These are phyloP conservation scores for Barnettozyma botsteinii DNA, from an alignment of 805 yeast genomes.

Conservation along the genomic window DNA sequence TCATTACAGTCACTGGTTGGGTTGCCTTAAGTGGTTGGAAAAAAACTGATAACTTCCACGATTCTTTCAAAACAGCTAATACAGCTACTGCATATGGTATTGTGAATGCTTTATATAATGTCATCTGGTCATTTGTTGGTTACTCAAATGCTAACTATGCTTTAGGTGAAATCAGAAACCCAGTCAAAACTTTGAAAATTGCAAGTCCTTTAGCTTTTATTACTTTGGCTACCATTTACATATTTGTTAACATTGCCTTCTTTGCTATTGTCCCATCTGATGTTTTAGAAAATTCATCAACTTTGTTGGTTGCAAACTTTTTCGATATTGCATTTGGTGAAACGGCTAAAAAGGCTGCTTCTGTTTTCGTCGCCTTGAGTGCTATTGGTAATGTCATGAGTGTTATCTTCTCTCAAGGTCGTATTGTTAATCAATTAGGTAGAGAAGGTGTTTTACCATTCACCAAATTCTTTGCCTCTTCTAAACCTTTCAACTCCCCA, in stretches of 20 bases:
- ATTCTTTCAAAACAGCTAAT: constrained; percentile 51
- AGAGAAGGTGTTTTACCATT: constrained; percentile 79
- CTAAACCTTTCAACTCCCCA: constrained; percentile 71
- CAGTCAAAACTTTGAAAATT: constrained; percentile 56
- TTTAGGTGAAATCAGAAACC: constrained; percentile 71
- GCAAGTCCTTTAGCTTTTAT: constrained; percentile 75
- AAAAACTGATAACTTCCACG: constrained; percentile 52
- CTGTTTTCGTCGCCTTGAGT: constrained; percentile 75
- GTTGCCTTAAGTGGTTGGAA: constrained; percentile 72
- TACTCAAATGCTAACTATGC: constrained; percentile 82
- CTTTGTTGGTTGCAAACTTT: constrained; percentile 70
- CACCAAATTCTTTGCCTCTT: constrained; percentile 62
- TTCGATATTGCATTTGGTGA: constrained; percentile 68
- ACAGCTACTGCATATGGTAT: constrained; percentile 60
- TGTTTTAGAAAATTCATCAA: constrained; percentile 52
- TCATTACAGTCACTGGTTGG: constrained; percentile 77
- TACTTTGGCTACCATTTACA: constrained; percentile 56
- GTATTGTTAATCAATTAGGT: constrained; percentile 75
- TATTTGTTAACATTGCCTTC: constrained; percentile 74
- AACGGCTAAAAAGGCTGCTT: constrained; percentile 63
- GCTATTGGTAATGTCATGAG: constrained; percentile 80
- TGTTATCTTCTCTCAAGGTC: constrained; percentile 76
- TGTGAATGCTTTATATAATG: constrained; percentile 72
- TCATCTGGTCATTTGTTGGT: constrained; percentile 81
- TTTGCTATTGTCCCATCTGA: constrained; percentile 76